Base-by-base conservation (phyloP, 495 filamentous ascomycete genomes). In the Pseudoneurospora amorphoporcata region DNA sequence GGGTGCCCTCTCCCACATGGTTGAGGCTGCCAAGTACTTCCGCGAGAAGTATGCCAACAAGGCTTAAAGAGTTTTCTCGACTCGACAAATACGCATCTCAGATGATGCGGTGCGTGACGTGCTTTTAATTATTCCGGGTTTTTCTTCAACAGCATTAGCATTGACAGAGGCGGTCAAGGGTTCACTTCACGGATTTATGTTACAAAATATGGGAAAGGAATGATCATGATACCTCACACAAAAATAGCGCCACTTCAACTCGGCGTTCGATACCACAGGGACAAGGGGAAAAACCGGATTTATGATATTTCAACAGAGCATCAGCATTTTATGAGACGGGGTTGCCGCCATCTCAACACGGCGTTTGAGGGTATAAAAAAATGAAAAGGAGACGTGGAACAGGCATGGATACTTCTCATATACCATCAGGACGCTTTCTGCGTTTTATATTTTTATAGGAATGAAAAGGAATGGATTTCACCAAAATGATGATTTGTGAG, bases 11-110 rank as follows among this genome's bases (percentile, higher is more conserved):
- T 86, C 84, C 83, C 94, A 97, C 88, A 90, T 98, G 93, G 93
- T 98, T 83, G 90, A 92, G 80, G 95, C 96, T 42, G 94, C 95
- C 85, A 97, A 97, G 90, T 91, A 84, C 89, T 98, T 90, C 93
- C 95, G 95, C 80, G 82, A 89, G 81, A 91, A 98, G 90, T 90
- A 97, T 83, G 77, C 86, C 76, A 86, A 91, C 75, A 78, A 80
- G 77, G 79, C 77, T 47, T 80, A 80, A 78, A 39, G 41, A 72
- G 61, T 41, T 70, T 58, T 32, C 37, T 65, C 69, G 68, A 58
- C 17, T 39, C 23, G 68, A 71, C 42, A 68, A 53, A 65, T 47
- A 58, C 42, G 65, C 69, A 74, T 71, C 69, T 71, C 23, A 32
- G 0, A 71, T 43, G 65, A 72, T 73, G 76, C 35, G 53, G 16